Base-by-base conservation (phyloP, 805 yeast species). In the Zygosaccharomyces pseudorouxii region DNA sequence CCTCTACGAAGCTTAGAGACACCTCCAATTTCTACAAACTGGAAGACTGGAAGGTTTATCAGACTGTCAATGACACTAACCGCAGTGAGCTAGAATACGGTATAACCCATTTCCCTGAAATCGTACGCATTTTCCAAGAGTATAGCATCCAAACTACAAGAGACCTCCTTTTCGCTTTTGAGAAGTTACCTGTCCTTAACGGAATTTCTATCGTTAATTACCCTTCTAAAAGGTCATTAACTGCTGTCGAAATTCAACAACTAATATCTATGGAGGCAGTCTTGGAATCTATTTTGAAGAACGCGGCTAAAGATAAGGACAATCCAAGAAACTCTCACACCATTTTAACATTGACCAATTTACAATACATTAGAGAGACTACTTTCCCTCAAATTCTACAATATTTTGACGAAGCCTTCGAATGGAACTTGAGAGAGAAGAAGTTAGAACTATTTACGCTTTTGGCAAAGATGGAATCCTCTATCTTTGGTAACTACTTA, bases 401-500 rank as follows among this genome's bases (percentile, higher is more conserved):
- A 42, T 65, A 67, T 45, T 82, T 79, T 58, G 84, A 82, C 53
- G 58, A 67, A 5, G 68, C 70, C 2, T 81, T 82, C 52, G 75
- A 74, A 36, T 69, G 77, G 16, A 69, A 72, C 8, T 55, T 78
- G 23, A 65, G 72, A 5, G 69, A 71, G 5, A 69, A 72, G 22
- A 68, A 74, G 12, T 55, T 76, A 23, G 73, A 75, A n/a, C 60
- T 82, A 1, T 75, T 71, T 48, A 62, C 68, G 6, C 64, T 74
- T 3, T 56, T 81, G 46, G 74, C 71, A 16, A 72, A 73, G 46
- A 69, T 78, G 62, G 85, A 81, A 52, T 62, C 69, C 10, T 75
- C 77, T 1, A 69, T 84, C 4, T 81, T 82, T 55, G 76, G 75
- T 11, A 74, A 75, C 18, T 83, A 75, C 55, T 66, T 80, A 43